Base-by-base conservation (phyloP, 805 yeast species). In the Starmerella asiatica region DNA sequence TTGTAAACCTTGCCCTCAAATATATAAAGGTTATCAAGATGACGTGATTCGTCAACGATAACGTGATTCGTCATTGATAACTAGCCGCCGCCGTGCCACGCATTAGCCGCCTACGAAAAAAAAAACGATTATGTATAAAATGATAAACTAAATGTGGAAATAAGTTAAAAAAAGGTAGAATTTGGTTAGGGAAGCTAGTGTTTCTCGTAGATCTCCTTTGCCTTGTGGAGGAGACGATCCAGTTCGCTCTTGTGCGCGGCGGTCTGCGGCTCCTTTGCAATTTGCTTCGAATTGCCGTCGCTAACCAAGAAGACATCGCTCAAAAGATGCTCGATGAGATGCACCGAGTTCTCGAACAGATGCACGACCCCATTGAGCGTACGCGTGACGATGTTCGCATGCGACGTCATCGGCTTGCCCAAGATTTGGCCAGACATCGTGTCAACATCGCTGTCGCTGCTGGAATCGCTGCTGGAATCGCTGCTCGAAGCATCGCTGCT, bases 201-300 rank as follows among this genome's bases (percentile, higher is more conserved):
- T 20, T 36, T 32, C 11, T 32, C 16, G 24, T 36, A 36, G 14
- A 24, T 30, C 16, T 18, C 17, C 17, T 32, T 21, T 31, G 32
- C 40, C 36, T 33, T 42, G 39, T 7, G 42, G 34, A 27, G 32
- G 37, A 23, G 45, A 26, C 28, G 29, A 27, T 16, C 31, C 29
- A 28, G 31, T 74, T 29, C 40, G 16, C 31, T 27, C 11, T 32
- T 17, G 7, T 16, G 7, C 24, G 19, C 17, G 11, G 19, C 5
- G 7, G 31, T 28, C 18, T 9, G n/a, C n/a, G n/a, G n/a, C n/a
- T n/a, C n/a, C 8, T 15, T 28, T 28, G 17, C 7, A 7, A 15
- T 7, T 28, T 28, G 15, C 31, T 28, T 15, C 15, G 18, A 9
- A 20, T 23, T 23, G 26, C 26, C 26, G 26, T 32, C 34, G 4